phyloP scores from a whole-genome alignment of 192 early-diverging fungal species.

The Dissophora globulifera region DNA sequence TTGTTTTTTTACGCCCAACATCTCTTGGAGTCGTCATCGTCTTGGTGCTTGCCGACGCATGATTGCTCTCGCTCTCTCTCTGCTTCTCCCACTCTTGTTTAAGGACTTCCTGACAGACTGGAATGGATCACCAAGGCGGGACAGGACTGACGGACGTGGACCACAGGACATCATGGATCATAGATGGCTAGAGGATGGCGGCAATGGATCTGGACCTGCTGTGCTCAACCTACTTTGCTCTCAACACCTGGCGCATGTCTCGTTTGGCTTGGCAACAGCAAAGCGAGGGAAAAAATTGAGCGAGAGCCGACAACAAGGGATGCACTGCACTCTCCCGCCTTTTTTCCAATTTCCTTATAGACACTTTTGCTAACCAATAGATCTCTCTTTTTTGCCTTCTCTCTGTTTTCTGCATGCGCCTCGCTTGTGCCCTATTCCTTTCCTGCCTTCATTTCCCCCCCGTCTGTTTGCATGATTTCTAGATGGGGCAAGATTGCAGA shows the following conservation, averaged over 20 bases:
- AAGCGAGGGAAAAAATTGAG: no score
- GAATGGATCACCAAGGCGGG: no score
- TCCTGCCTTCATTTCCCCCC: not conserved
- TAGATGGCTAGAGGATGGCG: no score
- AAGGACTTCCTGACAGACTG: no score
- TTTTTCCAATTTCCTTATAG: not conserved
- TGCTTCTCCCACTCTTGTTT: not conserved
- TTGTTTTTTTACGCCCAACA: no score
- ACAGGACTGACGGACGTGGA: no score
- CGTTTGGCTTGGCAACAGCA: not conserved
- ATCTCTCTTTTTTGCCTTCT: not conserved
- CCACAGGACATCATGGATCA: not conserved
- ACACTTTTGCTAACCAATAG: constrained; percentile 1
- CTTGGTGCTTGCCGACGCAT: no score
- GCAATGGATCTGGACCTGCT: no score
- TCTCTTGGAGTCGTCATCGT: no score
- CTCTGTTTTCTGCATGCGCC: not conserved
- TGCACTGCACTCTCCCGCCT: constrained; percentile 2
- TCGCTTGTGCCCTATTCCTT: not conserved
- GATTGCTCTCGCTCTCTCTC: not conserved
- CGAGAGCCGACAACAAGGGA: no score
- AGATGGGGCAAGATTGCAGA: constrained; percentile 55
- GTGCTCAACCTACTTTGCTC: no score
- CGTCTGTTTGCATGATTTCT: not conserved
- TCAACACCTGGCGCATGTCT: no score